Conservation (phyloP, 2,329 filamentous ascomycete species). For the Bipolaris oryzae region DNA sequence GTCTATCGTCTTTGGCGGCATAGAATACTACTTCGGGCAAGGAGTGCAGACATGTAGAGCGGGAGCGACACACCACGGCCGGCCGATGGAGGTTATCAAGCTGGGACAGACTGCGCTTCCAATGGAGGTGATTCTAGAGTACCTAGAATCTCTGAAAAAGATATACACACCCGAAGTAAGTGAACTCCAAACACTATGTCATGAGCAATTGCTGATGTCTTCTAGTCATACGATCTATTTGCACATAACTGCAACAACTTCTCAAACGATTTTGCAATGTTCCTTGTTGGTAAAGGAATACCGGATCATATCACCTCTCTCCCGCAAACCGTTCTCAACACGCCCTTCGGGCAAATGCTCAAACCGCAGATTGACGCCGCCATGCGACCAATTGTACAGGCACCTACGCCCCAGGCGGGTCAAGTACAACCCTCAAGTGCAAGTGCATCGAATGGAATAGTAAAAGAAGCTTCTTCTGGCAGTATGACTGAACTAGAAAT, state of each 20-base stretch:
- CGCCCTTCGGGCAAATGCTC: constrained; percentile 87
- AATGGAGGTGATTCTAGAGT: constrained; percentile 82
- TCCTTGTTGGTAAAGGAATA: constrained; percentile 85
- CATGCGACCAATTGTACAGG: constrained; percentile 67
- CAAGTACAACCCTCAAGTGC: constrained; percentile 16
- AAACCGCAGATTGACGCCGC: constrained; percentile 73
- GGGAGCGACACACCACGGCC: constrained; percentile 84
- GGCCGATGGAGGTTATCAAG: constrained; percentile 74
- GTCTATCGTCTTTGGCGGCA: constrained; percentile 79
- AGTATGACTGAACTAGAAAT: constrained; percentile 24
- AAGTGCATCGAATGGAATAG: constrained; percentile 13
- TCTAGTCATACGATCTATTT: constrained; percentile 54
- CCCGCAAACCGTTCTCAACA: constrained; percentile 82
- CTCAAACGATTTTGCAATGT: constrained; percentile 88
- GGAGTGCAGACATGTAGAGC: constrained; percentile 82
- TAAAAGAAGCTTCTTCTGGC: constrained; percentile 4
- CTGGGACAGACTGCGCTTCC: constrained; percentile 81
- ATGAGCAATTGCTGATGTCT: no score
- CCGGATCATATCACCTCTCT: constrained; percentile 85
- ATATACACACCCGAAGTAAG: constrained; percentile 80
- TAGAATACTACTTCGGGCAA: constrained; percentile 90
- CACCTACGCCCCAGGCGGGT: constrained; percentile 52
- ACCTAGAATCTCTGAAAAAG: constrained; percentile 79
- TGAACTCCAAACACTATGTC: background rate
- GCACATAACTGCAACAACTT: constrained; percentile 98